phyloP scores from a whole-genome alignment of 176 grass and related monocot genomes.

The Carex myosuroides region DNA sequence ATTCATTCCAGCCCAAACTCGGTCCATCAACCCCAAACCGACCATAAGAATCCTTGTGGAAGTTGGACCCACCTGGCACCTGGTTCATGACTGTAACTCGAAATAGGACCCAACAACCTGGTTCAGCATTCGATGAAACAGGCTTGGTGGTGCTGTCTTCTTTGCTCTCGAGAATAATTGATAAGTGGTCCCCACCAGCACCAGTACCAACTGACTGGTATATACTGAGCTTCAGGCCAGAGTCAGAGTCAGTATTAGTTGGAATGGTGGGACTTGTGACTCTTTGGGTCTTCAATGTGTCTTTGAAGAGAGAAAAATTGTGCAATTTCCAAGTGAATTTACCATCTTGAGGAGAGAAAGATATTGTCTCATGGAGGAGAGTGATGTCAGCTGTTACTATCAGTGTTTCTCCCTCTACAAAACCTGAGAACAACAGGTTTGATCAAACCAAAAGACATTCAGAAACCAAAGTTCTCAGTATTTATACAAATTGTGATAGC shows the following conservation, averaged over 20 bases:
- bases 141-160: conserved; percentile 35
- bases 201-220: conserved; percentile 58
- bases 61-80: conserved; percentile 49
- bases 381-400: conserved; percentile 67
- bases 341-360: conserved; percentile 45
- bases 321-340: conserved; percentile 93
- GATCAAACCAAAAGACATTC: background rate
- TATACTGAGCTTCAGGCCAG: conserved; percentile 71
- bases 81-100: conserved; percentile 79
- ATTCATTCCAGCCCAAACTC: conserved; percentile 92
- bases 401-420: conserved; percentile 33
- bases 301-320: conserved; percentile 66
- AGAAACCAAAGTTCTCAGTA: background rate
- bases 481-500: background rate
- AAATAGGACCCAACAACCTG: conserved; percentile 91
- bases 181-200: conserved; percentile 64
- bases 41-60: conserved; percentile 77
- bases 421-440: conserved; percentile 6
- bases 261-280: conserved; percentile 91
- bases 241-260: conserved; percentile 33
- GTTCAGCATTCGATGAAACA: conserved; percentile 34
- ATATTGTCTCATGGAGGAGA: conserved; percentile 60
- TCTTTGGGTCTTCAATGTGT: conserved; percentile 89
- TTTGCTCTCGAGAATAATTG: conserved; percentile 91
- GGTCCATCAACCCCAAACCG: conserved; percentile 70